A percentile compares a stretch with the other conserved stretches of the same genome.
Evolutionary conservation across 495 filamentous ascomycete genomes (phyloP).

Genomic region (Tuber microsphaerosporum): DNA sequence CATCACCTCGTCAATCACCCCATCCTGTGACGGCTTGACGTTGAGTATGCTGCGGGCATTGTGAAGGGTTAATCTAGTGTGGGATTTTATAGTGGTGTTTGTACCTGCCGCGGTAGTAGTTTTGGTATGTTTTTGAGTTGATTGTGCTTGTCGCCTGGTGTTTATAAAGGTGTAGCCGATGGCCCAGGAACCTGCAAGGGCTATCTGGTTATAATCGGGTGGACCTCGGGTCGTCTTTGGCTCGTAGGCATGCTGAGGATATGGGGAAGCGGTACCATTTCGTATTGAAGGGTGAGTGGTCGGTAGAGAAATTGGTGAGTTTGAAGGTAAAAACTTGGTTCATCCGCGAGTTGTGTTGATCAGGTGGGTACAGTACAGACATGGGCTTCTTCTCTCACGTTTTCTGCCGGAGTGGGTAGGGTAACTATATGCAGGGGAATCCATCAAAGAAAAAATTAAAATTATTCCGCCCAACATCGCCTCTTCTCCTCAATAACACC

Average conservation of each 20-base stretch:
- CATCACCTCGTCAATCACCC: too few relatives aligned
- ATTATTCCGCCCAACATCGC: not conserved
- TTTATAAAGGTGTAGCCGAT: too few relatives aligned
- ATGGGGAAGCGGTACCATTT: not conserved
- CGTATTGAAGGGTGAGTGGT: not conserved
- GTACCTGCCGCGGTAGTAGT: too few relatives aligned
- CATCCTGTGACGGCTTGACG: too few relatives aligned
- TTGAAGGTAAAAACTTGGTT: slow-evolving; percentile 7
- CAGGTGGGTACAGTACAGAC: not conserved
- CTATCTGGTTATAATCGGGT: slow-evolving; percentile 88
- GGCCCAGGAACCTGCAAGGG: slow-evolving; percentile 85
- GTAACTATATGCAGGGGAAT: not conserved
- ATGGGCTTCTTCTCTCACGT: not conserved
- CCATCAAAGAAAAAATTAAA: not conserved
- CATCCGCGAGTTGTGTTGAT: not conserved
- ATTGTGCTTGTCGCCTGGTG: too few relatives aligned
- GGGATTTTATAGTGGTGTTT: too few relatives aligned
- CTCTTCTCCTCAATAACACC: not conserved
- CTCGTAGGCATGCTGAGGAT: not conserved
- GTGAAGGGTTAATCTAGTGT: too few relatives aligned
- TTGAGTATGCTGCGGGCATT: too few relatives aligned
- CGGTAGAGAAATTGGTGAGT: not conserved
- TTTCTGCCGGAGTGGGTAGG: too few relatives aligned
- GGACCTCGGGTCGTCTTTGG: slow-evolving; percentile 55
- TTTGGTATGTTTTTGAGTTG: too few relatives aligned